Base-by-base conservation (phyloP, 2,329 filamentous ascomycete genomes). In the Aureobasidium sp. region DNA sequence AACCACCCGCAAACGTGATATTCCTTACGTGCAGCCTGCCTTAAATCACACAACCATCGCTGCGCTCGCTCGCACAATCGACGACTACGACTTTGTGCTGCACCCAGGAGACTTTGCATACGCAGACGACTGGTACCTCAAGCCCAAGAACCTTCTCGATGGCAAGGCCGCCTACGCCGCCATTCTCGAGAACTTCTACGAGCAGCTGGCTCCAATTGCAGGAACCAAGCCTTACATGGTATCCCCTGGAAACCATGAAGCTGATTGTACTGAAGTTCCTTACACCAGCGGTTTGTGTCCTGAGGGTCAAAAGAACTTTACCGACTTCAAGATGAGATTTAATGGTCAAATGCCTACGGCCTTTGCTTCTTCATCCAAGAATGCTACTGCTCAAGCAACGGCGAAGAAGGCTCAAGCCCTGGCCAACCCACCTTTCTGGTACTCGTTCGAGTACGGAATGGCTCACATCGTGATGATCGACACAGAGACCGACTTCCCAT, bases 41-140 rank as follows among this genome's bases (percentile, higher is more conserved):
- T 73, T 84, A 1, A 82, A 84, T 67, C 82, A 84, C 72, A 82
- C 81, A 2, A 85, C 83, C n/a, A 85, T 85, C 63, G 76, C 75
- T 17, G 77, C 77, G 2, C 77, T 85, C 1, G 81, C 81, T 2
- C 67, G 72, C 15, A 84, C 77, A 0, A 74, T 81, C 37, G 72
- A 84, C 66, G 77, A 82, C 63, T 85, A 84, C 67, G 83, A 85
- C 65, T 72, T 85, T 48, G 71, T 82, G 47, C 69, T 82, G 34
- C 81, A 83, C 65, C 79, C 80, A 0, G 81, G 81, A 5, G 83
- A 86, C 67, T 75, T 85, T 15, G 82, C 72, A 0, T 86, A 86
- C 65, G 82, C 83, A 1, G 83, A 85, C 63, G 79, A 84, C 69
- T 85, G 83, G 83, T 60, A 60, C 36, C 69, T 79, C 3, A 77